Evolutionary conservation across 2,329 filamentous ascomycete genomes (phyloP).

Genomic region (Neofusicoccum sp.): DNA sequence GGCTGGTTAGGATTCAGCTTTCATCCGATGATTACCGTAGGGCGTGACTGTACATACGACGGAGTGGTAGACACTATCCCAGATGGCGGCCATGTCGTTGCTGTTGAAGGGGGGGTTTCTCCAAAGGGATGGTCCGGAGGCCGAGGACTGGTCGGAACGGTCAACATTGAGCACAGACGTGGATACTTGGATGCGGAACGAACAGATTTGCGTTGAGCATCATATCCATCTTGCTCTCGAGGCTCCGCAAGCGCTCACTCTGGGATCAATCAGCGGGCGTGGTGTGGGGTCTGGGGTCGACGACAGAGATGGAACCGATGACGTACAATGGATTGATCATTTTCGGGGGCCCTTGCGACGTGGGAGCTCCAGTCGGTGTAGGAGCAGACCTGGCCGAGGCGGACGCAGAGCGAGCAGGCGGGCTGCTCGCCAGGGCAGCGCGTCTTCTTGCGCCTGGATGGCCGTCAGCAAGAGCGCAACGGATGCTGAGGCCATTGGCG

Average conservation of each 20-base stretch:
- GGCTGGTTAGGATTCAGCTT: not conserved
- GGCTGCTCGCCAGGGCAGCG: slow-evolving; percentile 53
- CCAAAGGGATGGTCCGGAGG: not conserved
- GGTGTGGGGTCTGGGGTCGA: not conserved
- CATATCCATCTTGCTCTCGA: slow-evolving; percentile 10
- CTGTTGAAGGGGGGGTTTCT: not conserved
- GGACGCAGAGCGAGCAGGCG: slow-evolving; percentile 49
- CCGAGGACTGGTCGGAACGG: not conserved
- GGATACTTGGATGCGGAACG: not conserved
- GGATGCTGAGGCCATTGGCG: not conserved
- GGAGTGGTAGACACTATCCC: no score
- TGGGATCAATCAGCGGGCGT: not conserved
- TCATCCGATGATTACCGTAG: no score
- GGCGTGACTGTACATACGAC: no score
- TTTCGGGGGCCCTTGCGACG: not conserved
- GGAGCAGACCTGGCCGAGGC: slow-evolving; percentile 46
- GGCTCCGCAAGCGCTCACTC: slow-evolving; percentile 1
- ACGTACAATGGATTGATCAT: slow-evolving; percentile 3
- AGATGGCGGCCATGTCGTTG: not conserved
- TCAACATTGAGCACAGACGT: not conserved
- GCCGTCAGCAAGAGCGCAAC: not conserved
- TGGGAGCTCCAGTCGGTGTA: not conserved
- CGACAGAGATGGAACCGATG: not conserved
- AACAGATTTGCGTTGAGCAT: not conserved
- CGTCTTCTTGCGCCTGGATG: slow-evolving; percentile 50